Evolutionary conservation across 2,329 filamentous ascomycete genomes (phyloP).

Genomic region (Sclerotinia trifoliorum): DNA sequence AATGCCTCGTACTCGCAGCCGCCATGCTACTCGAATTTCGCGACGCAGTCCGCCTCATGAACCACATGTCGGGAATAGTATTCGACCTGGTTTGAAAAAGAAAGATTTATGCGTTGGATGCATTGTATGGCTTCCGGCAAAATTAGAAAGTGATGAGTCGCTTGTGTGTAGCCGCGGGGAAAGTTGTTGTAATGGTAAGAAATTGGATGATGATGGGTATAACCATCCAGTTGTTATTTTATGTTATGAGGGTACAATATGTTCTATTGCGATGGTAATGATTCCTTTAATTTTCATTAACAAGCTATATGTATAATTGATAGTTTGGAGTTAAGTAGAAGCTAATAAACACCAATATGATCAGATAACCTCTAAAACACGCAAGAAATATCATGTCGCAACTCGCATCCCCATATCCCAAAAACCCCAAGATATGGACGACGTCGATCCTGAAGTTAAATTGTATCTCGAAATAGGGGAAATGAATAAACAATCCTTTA

Average conservation of each 20-base stretch:
- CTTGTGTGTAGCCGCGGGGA: background rate
- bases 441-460: too few relatives aligned
- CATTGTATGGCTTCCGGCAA: constrained; percentile 13
- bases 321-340: background rate
- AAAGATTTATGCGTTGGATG: background rate
- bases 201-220: constrained; percentile 4
- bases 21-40: background rate
- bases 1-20: constrained; percentile 14
- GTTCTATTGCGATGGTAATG: constrained; percentile 4
- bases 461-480: background rate
- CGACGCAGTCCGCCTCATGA: background rate
- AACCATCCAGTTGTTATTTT: constrained; percentile 11
- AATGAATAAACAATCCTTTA: background rate
- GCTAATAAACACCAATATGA: background rate
- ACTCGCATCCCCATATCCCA: background rate
- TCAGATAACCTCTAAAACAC: background rate
- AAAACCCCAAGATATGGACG: background rate
- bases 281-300: background rate
- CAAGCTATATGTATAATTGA: background rate
- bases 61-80: background rate
- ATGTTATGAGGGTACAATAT: background rate
- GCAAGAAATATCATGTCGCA: background rate
- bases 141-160: background rate
- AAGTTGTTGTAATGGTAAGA: background rate
- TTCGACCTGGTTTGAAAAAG: background rate